Base-by-base conservation (phyloP, 176 grass and related monocot genomes). In the Cenchrus purpureus region DNA sequence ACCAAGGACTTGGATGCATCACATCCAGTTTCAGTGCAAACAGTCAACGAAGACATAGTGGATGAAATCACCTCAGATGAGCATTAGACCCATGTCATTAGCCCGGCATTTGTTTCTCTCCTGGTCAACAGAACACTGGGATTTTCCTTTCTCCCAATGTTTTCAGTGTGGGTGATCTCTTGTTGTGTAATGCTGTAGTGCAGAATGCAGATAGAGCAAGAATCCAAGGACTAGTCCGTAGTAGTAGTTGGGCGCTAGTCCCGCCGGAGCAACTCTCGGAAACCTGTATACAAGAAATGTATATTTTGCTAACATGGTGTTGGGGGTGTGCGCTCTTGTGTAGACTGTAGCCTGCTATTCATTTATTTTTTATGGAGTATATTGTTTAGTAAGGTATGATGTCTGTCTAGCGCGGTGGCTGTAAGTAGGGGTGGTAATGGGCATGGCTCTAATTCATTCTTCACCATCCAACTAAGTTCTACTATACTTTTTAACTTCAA, bases 241-340 rank as follows among this genome's bases (percentile, higher is more conserved):
- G 64, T 42, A 42, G 79, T 82, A 82, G 79, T 82, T 82, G 53
- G 77, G 51, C 74, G 49, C 79, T 87, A 87, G 72, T 85, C 70
- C 73, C 17, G 75, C 79, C 51, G 84, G 77, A 83, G 37, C 74
- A 81, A 87, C 85, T 82, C 82, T 49, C 51, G 10, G 66, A 32
- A 87, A 79, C 85, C 54, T 82, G 55, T 85, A 93, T 90, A 91
- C 76, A 62, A 81, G 82, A 88, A 90, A 90, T 89, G 88, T 87
- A 93, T 77, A 78, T 87, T 88, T 32, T 74, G 78, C 82, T 82
- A 85, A 85, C 79, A 52, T 82, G 32, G 78, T 82, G 85, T 81
- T 70, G 52, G 60, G 69, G 37, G 37, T 40, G 37, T 40, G 37
- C 37, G 37, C 37, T 1, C 63, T 65, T 79, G 68, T 74, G 71